Evolutionary conservation across 768 basidiomycete species (phyloP).

Genomic region (Sutorius australiensis): DNA sequence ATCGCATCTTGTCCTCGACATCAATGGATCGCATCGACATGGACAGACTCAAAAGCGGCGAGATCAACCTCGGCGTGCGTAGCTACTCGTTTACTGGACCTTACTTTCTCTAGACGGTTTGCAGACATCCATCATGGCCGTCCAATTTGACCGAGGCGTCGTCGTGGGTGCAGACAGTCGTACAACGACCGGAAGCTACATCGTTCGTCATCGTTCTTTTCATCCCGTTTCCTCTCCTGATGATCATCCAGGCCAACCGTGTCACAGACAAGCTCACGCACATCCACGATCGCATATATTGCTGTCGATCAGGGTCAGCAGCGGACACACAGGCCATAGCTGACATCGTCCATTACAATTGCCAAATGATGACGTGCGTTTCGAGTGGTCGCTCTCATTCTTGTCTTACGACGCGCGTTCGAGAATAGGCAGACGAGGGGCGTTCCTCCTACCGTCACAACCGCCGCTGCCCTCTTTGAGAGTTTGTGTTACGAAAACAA

Average conservation of each 20-base stretch:
- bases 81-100: not conserved
- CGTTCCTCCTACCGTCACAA: conserved; percentile 70
- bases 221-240: not conserved
- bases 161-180: conserved; percentile 96
- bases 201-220: conserved; percentile 50
- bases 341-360: conserved; percentile 79
- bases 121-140: conserved; percentile 99
- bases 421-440: conserved; percentile 52
- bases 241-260: conserved; percentile 75
- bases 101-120: not conserved
- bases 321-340: conserved; percentile 98
- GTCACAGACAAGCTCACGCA: conserved; percentile 98
- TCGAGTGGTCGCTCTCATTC: not conserved
- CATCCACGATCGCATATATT: conserved; percentile 97
- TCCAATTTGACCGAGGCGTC: conserved; percentile 92
- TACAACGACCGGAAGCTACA: conserved; percentile 95
- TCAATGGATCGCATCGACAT: conserved; percentile 72
- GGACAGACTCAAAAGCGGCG: conserved; percentile 84
- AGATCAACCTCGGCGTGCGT: conserved; percentile 95
- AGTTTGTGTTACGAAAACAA: conserved; percentile 92
- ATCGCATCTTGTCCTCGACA: conserved; percentile 16
- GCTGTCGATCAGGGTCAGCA: conserved; percentile 96
- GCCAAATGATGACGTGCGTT: conserved; percentile 71
- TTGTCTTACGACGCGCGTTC: not conserved
- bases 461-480: conserved; percentile 82